Base-by-base conservation (phyloP, 2,329 filamentous ascomycete species). In the Fulvia fulva region DNA sequence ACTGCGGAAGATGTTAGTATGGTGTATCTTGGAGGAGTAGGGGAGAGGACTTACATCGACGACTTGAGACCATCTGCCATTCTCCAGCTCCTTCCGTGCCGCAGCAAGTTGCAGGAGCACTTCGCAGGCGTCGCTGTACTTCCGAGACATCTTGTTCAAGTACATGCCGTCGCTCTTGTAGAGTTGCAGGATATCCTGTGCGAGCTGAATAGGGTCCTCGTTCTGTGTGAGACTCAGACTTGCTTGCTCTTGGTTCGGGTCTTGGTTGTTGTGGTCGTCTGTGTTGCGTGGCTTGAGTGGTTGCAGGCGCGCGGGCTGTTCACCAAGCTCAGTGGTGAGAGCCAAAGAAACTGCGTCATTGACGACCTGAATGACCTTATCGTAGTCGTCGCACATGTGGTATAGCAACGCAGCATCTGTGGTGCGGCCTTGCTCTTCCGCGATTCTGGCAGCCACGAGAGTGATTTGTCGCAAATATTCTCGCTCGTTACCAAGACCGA, bases 341-440 rank as follows among this genome's bases (percentile, higher is more conserved):
- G 91, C 90, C 74, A 97, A 91, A 56, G 92, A 95, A 34, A 99
- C 81, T 3, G 92, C 88, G 41, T 91, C 88, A 75, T 92, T 96
- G 70, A 97, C 85, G 64, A 97, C 93, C 25, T 84, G 80, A 45
- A 97, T 86, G n/a, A 97, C 95, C 55, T 87, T 91, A 73, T 99
- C 91, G 72, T 96, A 97, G 73, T 99, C 92, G 69, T 91, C 90
- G 0, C 94, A 93, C 45, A 99, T 81, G 73, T 99, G 93, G 74
- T 96, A 97, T 53, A 99, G 81, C 52, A 99, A 81, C 14, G 97
- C 93, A 1, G 95, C 92, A 74, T 99, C 94, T 0, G 93, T 95
- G 1, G 88, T 91, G 51, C 95, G 85, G 41, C 94, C 93, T 68
- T 93, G 95, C 73, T 97, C 93, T 67, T 99, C 93, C 4, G 94